These are phyloP conservation scores for Croton setiger DNA, from an alignment of 441 rosid genomes.

Conservation along the genomic window DNA sequence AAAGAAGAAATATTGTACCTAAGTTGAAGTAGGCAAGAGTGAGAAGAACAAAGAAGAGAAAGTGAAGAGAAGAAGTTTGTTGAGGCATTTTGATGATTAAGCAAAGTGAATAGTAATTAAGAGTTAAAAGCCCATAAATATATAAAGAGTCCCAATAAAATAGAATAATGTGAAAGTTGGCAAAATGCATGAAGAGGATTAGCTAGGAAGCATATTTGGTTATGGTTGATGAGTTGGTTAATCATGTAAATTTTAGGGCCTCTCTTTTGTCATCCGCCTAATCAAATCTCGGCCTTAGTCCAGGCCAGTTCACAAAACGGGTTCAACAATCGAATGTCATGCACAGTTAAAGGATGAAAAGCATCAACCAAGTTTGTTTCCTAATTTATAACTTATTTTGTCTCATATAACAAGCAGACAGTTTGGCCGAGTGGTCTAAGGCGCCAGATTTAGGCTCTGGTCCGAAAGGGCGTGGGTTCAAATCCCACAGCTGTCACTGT, in stretches of 20 bases:
- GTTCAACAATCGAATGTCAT: too few species aligned
- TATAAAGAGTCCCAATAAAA: too few species aligned
- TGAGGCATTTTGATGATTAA: conserved; percentile 17
- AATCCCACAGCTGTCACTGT: conserved; percentile 97
- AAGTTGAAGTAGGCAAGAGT: conserved; percentile 13
- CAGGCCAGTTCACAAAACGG: too few species aligned
- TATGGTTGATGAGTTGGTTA: not conserved
- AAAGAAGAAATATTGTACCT: conserved; percentile 2
- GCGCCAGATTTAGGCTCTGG: conserved; percentile 99
- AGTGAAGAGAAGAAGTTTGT: conserved; percentile 9
- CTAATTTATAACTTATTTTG: too few species aligned
- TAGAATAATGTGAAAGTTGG: not conserved
- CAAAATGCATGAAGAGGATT: not conserved
- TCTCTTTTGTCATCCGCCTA: too few species aligned
- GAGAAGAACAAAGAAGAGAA: not conserved
- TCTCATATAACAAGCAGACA: too few species aligned
- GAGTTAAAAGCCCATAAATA: not conserved
- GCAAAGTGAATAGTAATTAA: not conserved
- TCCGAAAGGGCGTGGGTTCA: conserved; percentile 99
- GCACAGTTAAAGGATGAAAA: too few species aligned
- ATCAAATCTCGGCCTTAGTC: too few species aligned
- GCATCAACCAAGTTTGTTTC: too few species aligned
- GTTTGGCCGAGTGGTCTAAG: conserved; percentile 99
- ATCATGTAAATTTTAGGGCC: not conserved
- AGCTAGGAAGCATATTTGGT: too few species aligned